Base-by-base conservation (phyloP, 2,329 filamentous ascomycete species). In the Sporothrix curviconia region DNA sequence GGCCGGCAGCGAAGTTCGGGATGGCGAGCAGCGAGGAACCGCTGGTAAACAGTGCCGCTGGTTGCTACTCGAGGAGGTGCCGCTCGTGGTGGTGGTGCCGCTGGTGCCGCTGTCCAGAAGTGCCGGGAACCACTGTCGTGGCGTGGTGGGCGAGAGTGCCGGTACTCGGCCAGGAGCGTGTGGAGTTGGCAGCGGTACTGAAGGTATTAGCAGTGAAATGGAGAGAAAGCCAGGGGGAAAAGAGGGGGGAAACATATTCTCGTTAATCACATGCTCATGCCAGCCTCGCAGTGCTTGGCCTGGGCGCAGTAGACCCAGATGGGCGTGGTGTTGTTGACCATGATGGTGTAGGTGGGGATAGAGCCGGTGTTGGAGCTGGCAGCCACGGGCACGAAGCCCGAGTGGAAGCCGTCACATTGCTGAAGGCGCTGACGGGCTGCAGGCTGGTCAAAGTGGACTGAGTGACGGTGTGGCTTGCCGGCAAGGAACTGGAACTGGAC, bases 231-330 rank as follows among this genome's bases (percentile, higher is more conserved):
- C 8, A 25, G 12, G 14, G 39, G 28, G 25, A 56, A 25, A n/a
- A 24, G 7, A 28, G 24, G 12, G 15, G 25, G 40, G 5, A 22
- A n/a, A n/a, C n/a, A n/a, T n/a, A n/a, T 86, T 78, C 73, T 82
- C 82, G 71, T 92, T 91, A 68, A 91, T 84, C 32, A 89, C 75
- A 89, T 86, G 58, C 80, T 78, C 86, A 91, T 91, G 61, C 87
- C 87, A 49, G 69, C 73, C 70, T 90, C 81, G 72, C 89, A 94
- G 74, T 94, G 89, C 66, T 78, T 81, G 46, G 69, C 83, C 70
- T 90, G 85, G 30, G 83, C 84, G 74, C 89, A 92, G 78, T 87
- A 92, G 63, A 89, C 74, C 88, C 89, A 94, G 63, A 92, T 76
- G 30, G 89, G 89, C 56, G 79, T 85, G 44, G 78, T 81, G 70